phyloP scores from a whole-genome alignment of 2,329 filamentous ascomycete species.

The Curvularia hawaiiensis region DNA sequence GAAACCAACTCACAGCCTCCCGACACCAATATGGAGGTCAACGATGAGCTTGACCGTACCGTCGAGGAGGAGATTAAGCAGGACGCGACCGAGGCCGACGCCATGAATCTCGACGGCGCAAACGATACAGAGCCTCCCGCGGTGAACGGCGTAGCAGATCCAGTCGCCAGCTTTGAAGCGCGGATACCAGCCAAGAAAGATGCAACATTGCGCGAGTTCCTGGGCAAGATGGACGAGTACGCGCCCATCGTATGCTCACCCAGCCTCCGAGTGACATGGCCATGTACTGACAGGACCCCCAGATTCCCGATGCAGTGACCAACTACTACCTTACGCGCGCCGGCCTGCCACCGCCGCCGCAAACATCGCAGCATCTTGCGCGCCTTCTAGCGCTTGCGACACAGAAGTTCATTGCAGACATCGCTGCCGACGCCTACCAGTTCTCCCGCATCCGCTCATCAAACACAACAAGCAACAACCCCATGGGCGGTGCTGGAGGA shows the following conservation, averaged over 20 bases:
- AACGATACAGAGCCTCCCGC: slow-evolving; percentile 42
- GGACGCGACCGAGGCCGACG: slow-evolving; percentile 40
- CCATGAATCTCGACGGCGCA: slow-evolving; percentile 51
- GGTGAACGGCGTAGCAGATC: slow-evolving; percentile 48
- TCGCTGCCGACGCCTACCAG: slow-evolving; percentile 96
- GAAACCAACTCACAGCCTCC: slow-evolving; percentile 36
- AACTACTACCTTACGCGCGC: slow-evolving; percentile 98
- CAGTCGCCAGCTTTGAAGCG: slow-evolving; percentile 60
- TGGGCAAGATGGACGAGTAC: slow-evolving; percentile 97
- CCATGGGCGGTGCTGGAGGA: slow-evolving; percentile 77
- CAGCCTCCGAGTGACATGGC: not conserved
- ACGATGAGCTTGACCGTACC: slow-evolving; percentile 48
- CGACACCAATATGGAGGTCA: slow-evolving; percentile 39
- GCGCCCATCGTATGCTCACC: slow-evolving; percentile 79
- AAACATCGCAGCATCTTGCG: slow-evolving; percentile 87
- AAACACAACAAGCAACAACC: slow-evolving; percentile 87
- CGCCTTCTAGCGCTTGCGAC: slow-evolving; percentile 96
- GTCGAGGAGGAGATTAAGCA: slow-evolving; percentile 51
- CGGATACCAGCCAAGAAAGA: slow-evolving; percentile 85
- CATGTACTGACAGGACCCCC: slow-evolving; percentile 18
- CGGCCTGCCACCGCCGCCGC: slow-evolving; percentile 88
- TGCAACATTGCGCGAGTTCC: slow-evolving; percentile 86
- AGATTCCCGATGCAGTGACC: slow-evolving; percentile 98
- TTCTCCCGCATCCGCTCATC: slow-evolving; percentile 95
- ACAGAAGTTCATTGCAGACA: slow-evolving; percentile 97